Evolutionary conservation across 2,329 filamentous ascomycete genomes (phyloP).

Genomic region (Fusarium continuum): DNA sequence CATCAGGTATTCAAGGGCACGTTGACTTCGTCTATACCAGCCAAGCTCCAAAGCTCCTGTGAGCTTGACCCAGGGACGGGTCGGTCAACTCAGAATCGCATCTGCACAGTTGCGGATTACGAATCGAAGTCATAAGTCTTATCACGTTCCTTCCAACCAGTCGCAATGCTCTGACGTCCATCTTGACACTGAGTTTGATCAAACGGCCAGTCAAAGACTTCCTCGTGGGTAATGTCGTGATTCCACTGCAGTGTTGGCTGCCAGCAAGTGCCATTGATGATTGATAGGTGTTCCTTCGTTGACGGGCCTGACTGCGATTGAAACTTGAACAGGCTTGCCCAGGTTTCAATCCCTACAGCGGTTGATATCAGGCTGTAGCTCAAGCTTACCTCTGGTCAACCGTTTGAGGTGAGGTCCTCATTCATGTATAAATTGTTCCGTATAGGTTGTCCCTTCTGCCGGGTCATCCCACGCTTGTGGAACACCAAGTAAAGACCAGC

Average conservation of each 20-base stretch:
- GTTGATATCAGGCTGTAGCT: neutral
- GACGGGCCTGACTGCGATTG: neutral
- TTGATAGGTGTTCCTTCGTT: neutral
- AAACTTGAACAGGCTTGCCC: neutral
- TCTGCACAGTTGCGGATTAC: slow-evolving; percentile 1
- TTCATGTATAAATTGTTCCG: neutral
- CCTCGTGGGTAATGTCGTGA: neutral
- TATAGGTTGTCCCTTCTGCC: neutral
- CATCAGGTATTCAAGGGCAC: slow-evolving; percentile 4
- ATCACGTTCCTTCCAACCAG: slow-evolving; percentile 12
- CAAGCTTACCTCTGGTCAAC: neutral
- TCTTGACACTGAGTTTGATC: neutral
- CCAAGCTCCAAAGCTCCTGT: slow-evolving; percentile 5
- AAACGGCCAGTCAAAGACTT: neutral
- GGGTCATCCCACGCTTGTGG: slow-evolving; percentile 10
- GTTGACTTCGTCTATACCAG: slow-evolving; percentile 2
- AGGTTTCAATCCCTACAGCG: neutral
- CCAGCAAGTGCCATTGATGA: neutral
- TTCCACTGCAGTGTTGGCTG: neutral
- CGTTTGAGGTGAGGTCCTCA: neutral
- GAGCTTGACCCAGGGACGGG: neutral
- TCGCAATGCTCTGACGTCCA: neutral
- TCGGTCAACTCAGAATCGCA: neutral
- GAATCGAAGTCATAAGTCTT: slow-evolving; percentile 2
- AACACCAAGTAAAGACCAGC: neutral